Conservation (phyloP, 805 yeast species). For the Candida awuae region DNA sequence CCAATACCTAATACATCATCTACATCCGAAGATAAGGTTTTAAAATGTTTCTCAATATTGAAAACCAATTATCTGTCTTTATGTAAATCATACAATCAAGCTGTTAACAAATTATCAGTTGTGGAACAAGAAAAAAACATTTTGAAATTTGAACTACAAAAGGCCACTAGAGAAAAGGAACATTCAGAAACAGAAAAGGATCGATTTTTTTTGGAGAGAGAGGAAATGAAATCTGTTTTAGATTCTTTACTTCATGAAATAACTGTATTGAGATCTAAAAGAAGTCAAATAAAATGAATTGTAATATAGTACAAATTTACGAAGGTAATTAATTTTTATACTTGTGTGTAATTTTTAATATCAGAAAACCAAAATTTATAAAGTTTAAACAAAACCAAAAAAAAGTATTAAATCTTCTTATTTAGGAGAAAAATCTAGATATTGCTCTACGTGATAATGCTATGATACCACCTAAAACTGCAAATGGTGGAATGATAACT, state of each 20-base stretch:
- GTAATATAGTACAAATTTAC: too few species aligned
- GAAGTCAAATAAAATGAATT: slow-evolving; percentile 8
- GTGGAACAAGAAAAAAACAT: slow-evolving; percentile 5
- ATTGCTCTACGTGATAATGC: slow-evolving; percentile 1
- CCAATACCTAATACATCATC: too few species aligned
- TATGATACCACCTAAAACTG: slow-evolving; percentile 2
- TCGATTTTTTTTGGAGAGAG: slow-evolving; percentile 18
- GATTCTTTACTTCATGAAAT: slow-evolving; percentile 20
- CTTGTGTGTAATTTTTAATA: too few species aligned
- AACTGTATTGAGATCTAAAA: slow-evolving; percentile 13
- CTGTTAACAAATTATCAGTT: slow-evolving; percentile 10
- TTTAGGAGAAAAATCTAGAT: neutral
- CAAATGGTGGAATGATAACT: slow-evolving; percentile 7
- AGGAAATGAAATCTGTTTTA: slow-evolving; percentile 20
- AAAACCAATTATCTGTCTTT: slow-evolving; percentile 20
- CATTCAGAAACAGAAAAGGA: slow-evolving; percentile 15
- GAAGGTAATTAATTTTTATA: too few species aligned
- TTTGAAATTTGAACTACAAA: slow-evolving; percentile 3
- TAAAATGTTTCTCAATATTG: slow-evolving; percentile 20
- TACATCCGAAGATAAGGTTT: too few species aligned
- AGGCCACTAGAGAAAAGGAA: slow-evolving; percentile 15
- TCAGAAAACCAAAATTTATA: too few species aligned
- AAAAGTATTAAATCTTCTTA: too few species aligned
- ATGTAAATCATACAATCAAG: slow-evolving; percentile 18
- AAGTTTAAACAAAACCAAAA: too few species aligned